Base-by-base conservation (phyloP, 768 basidiomycete genomes). In the Asterophora parasitica region DNA sequence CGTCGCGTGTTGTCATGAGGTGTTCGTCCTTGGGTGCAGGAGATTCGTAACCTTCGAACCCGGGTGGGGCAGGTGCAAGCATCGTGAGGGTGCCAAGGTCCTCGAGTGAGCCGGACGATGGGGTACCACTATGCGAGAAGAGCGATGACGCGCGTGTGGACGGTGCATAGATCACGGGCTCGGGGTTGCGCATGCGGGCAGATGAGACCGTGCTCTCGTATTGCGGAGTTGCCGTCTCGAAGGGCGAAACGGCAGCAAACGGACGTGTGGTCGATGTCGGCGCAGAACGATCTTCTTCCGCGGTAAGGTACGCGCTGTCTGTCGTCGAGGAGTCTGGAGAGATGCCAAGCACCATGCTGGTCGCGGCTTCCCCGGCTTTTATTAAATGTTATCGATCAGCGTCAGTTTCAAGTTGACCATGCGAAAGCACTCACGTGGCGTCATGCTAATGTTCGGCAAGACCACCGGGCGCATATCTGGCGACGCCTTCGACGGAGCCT, bases 1-100 rank as follows among this genome's bases (percentile, higher is more conserved):
- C 89, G 48, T 84, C 74, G 52, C 69, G 70, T 35, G 69, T 62
- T 38, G 77, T 71, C 12, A 68, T 60, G n/a, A 68, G 58, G 5
- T 52, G 50, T 13, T 70, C 67, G 39, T 77, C 70, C 19, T 51
- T 55, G 1, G 71, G 69, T 0, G 67, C 58, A 2, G 69, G 71
- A 4, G 72, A 72, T 15, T 66, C 62, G 53, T 74, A 72, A 17
- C 70, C 71, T 47, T 62, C 58, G 30, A 59, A 54, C 12, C 30
- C 35, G 7, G 19, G 12, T 19, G 20, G 31, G 12, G 28, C 30
- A 31, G 30, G 33, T 31, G 27, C 35, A 11, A 23, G 34, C 15
- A 40, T 30, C 20, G 33, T 35, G 11, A 48, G 19, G 7, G 44
- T n/a, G n/a, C 28, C 39, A 1, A 52, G 43, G 9, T 52, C 44